These are phyloP conservation scores for Excoecaria cochinchinensis DNA, from an alignment of 345 rosid species.

Conservation along the genomic window DNA sequence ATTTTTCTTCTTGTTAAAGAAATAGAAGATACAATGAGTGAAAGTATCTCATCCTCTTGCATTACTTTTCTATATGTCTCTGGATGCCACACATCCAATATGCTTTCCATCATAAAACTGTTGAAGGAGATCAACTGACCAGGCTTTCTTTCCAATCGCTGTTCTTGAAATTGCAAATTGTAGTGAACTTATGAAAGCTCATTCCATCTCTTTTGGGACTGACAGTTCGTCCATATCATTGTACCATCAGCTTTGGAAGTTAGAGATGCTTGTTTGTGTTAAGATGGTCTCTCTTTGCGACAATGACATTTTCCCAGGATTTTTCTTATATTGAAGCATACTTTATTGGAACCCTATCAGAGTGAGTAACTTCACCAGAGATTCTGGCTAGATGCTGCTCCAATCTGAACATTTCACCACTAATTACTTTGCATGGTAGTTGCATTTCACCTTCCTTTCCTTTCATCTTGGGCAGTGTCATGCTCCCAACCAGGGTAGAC, in stretches of 20 bases:
- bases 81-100: too few relatives aligned
- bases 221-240: constrained; percentile 27
- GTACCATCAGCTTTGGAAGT: constrained; percentile 38
- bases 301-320: constrained; percentile 31
- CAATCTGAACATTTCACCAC: constrained; percentile 65
- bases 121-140: too few relatives aligned
- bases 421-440: constrained; percentile 67
- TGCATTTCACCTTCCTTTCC: constrained; percentile 75
- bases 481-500: constrained; percentile 83
- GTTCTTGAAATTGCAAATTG: too few relatives aligned
- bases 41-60: too few relatives aligned
- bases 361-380: constrained; percentile 69
- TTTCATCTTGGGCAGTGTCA: constrained; percentile 66
- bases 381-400: constrained; percentile 71
- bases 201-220: too few relatives aligned
- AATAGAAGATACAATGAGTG: too few relatives aligned
- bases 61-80: too few relatives aligned
- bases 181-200: too few relatives aligned
- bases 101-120: too few relatives aligned
- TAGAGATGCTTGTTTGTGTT: constrained; percentile 40
- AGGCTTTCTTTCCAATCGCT: too few relatives aligned
- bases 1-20: too few relatives aligned
- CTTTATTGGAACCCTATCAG: constrained; percentile 61
- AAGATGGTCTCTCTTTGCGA: constrained; percentile 46
- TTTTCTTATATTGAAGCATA: constrained; percentile 28